Evolutionary conservation across 306 rosid species (phyloP).

Genomic region (Sechiopsis laciniata): DNA sequence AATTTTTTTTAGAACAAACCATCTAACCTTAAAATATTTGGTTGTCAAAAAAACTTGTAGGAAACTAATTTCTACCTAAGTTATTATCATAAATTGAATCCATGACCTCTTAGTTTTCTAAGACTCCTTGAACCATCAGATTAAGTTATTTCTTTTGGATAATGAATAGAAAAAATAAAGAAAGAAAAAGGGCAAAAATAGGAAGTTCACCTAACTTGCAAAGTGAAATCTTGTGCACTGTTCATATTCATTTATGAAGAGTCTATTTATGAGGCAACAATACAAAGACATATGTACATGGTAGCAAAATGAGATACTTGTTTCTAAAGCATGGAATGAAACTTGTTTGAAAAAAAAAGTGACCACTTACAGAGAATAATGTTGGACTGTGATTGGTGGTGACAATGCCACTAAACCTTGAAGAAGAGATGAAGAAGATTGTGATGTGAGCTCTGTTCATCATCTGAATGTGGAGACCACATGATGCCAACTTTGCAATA

Average conservation of each 20-base stretch:
- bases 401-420: not conserved
- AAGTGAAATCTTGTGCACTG: not conserved
- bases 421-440: not conserved
- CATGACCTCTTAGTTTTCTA: no score
- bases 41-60: no score
- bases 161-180: not conserved
- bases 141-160: not conserved
- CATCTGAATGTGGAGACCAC: slow-evolving; percentile 19
- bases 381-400: slow-evolving; percentile 7
- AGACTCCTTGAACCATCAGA: no score
- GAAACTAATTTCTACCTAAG: no score
- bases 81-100: no score
- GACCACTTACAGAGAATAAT: not conserved
- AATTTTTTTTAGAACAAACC: no score
- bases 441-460: slow-evolving; percentile 5
- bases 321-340: slow-evolving; percentile 12
- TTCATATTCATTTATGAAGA: slow-evolving; percentile 3
- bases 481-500: slow-evolving; percentile 18
- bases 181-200: not conserved
- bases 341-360: not conserved
- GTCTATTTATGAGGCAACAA: slow-evolving; percentile 15
- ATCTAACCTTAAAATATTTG: no score
- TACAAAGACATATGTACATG: not conserved
- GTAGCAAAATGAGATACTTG: slow-evolving; percentile 4
- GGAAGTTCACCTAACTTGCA: not conserved